Percentiles rank a stretch among this genome's conserved stretches.
Conservation (phyloP, 2,329 filamentous ascomycete genomes). For the Tolypocladium cylindrosporum region DNA sequence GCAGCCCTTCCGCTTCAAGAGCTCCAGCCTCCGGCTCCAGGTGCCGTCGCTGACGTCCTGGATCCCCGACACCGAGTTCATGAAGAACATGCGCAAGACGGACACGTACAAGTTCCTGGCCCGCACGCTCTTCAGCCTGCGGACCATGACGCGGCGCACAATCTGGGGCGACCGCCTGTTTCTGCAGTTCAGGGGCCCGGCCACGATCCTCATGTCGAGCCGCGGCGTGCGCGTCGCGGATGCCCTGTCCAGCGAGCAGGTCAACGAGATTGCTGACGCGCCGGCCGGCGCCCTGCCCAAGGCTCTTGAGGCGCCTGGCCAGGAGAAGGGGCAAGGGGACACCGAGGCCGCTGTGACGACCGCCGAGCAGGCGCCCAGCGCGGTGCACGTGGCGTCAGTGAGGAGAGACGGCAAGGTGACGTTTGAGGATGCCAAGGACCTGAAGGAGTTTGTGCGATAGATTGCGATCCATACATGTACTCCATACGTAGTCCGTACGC, state of each 20-base stretch:
- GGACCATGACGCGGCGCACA: constrained; percentile 68
- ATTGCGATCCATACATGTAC: neutral
- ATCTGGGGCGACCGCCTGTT: constrained; percentile 95
- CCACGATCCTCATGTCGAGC: constrained; percentile 78
- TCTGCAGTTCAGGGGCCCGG: constrained; percentile 78
- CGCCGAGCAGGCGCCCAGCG: constrained; percentile 27
- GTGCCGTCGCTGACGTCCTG: constrained; percentile 58
- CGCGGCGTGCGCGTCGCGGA: constrained; percentile 73
- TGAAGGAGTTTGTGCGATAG: constrained; percentile 44
- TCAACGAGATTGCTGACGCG: constrained; percentile 82
- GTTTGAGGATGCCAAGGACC: constrained; percentile 49
- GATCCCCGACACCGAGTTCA: constrained; percentile 62
- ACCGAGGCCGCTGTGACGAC: constrained; percentile 12
- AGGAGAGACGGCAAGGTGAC: constrained; percentile 55
- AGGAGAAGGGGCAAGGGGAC: constrained; percentile 20
- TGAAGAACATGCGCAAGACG: constrained; percentile 62
- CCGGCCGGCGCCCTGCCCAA: constrained; percentile 61
- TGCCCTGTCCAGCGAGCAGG: constrained; percentile 63
- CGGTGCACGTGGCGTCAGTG: constrained; percentile 46
- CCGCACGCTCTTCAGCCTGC: constrained; percentile 54
- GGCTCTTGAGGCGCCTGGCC: constrained; percentile 39
- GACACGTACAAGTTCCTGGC: constrained; percentile 61
- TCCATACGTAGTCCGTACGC: too few species aligned
- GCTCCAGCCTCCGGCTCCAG: constrained; percentile 66
- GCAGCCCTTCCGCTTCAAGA: constrained; percentile 76